Conservation (phyloP, 768 basidiomycete species). For the Chiua virens region DNA sequence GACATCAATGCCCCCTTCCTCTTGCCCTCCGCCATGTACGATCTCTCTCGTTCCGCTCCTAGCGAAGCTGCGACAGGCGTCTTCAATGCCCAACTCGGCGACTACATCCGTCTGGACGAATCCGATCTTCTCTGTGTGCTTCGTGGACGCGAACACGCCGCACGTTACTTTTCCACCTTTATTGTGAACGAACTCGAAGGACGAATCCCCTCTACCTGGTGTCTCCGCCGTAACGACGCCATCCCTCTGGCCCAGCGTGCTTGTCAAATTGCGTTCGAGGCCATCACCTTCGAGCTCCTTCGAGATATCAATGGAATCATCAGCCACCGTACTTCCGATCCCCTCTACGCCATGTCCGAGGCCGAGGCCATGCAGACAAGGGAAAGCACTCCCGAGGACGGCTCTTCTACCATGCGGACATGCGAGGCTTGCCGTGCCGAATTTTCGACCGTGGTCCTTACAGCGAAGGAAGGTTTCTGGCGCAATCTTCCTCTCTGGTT, state of each 20-base stretch:
- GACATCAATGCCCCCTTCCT: conserved; percentile 55
- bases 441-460: conserved; percentile 59
- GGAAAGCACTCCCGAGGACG: conserved; percentile 44
- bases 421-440: conserved; percentile 67
- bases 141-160: conserved; percentile 69
- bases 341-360: conserved; percentile 68
- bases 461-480: conserved; percentile 66
- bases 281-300: conserved; percentile 71
- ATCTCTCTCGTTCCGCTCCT: conserved; percentile 67
- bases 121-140: conserved; percentile 60
- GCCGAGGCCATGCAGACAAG: conserved; percentile 65
- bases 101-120: conserved; percentile 40
- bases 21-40: conserved; percentile 77
- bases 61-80: conserved; percentile 60
- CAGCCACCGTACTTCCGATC: conserved; percentile 65
- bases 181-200: conserved; percentile 74
- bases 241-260: conserved; percentile 47
- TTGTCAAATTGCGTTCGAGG: conserved; percentile 73
- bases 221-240: conserved; percentile 49
- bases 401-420: conserved; percentile 47
- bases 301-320: conserved; percentile 71
- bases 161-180: conserved; percentile 76
- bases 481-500: conserved; percentile 65
- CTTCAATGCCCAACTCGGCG: conserved; percentile 39
- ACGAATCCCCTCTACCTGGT: conserved; percentile 49